phyloP scores from a whole-genome alignment of 495 filamentous ascomycete species.

The Hypomontagnella monticulosa region DNA sequence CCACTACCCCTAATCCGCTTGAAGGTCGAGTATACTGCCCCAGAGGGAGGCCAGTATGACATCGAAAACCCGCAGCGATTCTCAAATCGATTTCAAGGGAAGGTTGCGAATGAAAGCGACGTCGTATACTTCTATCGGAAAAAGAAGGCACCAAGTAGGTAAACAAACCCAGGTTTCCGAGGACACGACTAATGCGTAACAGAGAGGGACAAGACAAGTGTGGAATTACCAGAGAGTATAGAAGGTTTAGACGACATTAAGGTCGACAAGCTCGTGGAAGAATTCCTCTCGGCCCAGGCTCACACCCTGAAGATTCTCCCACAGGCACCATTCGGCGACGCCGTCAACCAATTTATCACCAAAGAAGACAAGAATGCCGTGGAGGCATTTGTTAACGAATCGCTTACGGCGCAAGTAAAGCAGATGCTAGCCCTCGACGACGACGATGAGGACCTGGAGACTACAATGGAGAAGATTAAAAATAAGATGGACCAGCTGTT shows the following conservation, averaged over 20 bases:
- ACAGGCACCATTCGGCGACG: conserved; percentile 90
- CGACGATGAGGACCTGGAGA: conserved; percentile 72
- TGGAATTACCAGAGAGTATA: no score
- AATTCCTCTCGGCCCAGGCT: conserved; percentile 74
- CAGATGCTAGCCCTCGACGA: conserved; percentile 75
- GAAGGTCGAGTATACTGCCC: conserved; percentile 88
- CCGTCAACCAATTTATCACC: conserved; percentile 90
- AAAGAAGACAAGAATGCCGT: conserved; percentile 96
- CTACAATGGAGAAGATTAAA: conserved; percentile 76
- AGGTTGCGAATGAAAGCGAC: conserved; percentile 93
- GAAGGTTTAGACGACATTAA: conserved; percentile 78
- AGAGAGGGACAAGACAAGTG: conserved; percentile 56
- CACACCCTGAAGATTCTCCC: conserved; percentile 92
- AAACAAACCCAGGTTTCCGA: background rate
- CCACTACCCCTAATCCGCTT: conserved; percentile 88
- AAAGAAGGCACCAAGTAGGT: conserved; percentile 66
- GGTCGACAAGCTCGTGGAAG: conserved; percentile 85
- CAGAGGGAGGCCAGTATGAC: conserved; percentile 86
- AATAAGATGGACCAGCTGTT: conserved; percentile 77
- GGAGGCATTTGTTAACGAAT: conserved; percentile 86
- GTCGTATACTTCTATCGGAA: conserved; percentile 93
- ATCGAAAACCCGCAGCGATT: conserved; percentile 97
- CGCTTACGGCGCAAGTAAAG: conserved; percentile 77
- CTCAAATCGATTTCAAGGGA: conserved; percentile 89
- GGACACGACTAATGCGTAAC: conserved; percentile 6